Percentiles rank a stretch among this genome's conserved stretches.
These are phyloP conservation scores for Fusarium subtropicale DNA, from an alignment of 2,329 filamentous ascomycete species.

Conservation along the genomic window DNA sequence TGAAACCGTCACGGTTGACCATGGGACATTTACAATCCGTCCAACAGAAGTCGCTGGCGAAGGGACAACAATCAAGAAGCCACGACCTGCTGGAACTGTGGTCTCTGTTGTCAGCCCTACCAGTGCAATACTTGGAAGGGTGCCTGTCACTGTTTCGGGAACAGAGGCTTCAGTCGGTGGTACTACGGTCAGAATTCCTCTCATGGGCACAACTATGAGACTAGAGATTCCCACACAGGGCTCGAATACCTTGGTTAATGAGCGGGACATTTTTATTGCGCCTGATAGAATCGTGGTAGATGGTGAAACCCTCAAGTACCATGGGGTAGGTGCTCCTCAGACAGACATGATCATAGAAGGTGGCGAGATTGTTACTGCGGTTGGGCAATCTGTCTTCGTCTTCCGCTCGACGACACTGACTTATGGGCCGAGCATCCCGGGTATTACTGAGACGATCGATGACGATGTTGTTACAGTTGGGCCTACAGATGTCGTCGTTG, in stretches of 20 bases:
- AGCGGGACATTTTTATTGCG: conserved; percentile 51
- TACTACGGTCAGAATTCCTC: conserved; percentile 57
- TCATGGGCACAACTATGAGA: conserved; percentile 50
- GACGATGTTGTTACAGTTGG: conserved; percentile 65
- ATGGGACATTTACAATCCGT: conserved; percentile 60
- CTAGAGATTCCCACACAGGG: conserved; percentile 55
- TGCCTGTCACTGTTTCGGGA: conserved; percentile 58
- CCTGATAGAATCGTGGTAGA: conserved; percentile 53
- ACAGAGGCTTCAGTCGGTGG: conserved; percentile 57
- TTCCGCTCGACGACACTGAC: conserved; percentile 59
- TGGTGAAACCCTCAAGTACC: conserved; percentile 54
- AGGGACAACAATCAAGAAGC: conserved; percentile 59
- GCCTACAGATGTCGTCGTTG: conserved; percentile 57
- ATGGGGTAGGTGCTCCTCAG: conserved; percentile 48
- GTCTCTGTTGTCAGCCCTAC: conserved; percentile 53
- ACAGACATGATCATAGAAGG: conserved; percentile 61
- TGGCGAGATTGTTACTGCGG: conserved; percentile 60
- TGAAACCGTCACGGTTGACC: conserved; percentile 56
- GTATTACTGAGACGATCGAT: conserved; percentile 56
- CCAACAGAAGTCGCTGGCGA: conserved; percentile 60
- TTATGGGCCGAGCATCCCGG: conserved; percentile 55
- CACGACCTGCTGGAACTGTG: conserved; percentile 48
- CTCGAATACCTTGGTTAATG: conserved; percentile 52
- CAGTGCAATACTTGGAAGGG: conserved; percentile 53
- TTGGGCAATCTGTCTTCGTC: conserved; percentile 56